phyloP scores from a whole-genome alignment of 2,329 filamentous ascomycete genomes.

The Pseudopithomyces maydicus region DNA sequence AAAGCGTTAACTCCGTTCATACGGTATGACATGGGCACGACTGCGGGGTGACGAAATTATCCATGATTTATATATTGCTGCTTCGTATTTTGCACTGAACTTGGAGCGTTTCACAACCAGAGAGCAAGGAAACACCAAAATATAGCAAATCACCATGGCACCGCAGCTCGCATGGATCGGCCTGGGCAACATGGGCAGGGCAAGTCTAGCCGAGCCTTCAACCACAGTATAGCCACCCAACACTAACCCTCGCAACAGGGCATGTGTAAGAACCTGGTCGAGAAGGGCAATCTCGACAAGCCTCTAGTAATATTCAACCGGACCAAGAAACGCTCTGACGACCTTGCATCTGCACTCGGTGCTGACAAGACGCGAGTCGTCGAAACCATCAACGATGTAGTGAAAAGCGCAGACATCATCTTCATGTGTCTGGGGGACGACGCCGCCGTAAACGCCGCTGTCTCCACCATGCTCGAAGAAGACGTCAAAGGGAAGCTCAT shows the following conservation, averaged over 20 bases:
- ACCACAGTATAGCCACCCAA: background rate
- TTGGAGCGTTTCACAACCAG: background rate
- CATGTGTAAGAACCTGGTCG: conserved; percentile 68
- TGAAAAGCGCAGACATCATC: conserved; percentile 74
- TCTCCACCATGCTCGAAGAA: conserved; percentile 61
- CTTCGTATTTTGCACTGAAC: background rate
- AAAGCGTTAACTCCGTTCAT: background rate
- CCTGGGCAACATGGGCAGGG: conserved; percentile 85
- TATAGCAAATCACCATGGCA: conserved; percentile 36
- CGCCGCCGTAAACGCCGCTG: conserved; percentile 67
- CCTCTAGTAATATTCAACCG: conserved; percentile 84
- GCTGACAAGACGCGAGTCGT: conserved; percentile 67
- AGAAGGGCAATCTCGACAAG: conserved; percentile 73
- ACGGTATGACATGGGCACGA: background rate
- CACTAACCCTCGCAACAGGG: conserved; percentile 16
- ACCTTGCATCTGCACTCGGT: conserved; percentile 66
- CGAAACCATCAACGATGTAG: conserved; percentile 67
- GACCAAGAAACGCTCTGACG: conserved; percentile 67
- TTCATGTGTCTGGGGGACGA: conserved; percentile 85
- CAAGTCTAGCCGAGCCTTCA: conserved; percentile 47
- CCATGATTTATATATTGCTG: background rate
- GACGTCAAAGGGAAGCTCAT: conserved; percentile 75
- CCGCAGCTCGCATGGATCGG: conserved; percentile 76
- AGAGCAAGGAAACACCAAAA: background rate
- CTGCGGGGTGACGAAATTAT: background rate